Percentiles rank a stretch among this genome's conserved stretches.
Conservation (phyloP, 495 filamentous ascomycete species). For the Lasiosphaeris hirsuta region DNA sequence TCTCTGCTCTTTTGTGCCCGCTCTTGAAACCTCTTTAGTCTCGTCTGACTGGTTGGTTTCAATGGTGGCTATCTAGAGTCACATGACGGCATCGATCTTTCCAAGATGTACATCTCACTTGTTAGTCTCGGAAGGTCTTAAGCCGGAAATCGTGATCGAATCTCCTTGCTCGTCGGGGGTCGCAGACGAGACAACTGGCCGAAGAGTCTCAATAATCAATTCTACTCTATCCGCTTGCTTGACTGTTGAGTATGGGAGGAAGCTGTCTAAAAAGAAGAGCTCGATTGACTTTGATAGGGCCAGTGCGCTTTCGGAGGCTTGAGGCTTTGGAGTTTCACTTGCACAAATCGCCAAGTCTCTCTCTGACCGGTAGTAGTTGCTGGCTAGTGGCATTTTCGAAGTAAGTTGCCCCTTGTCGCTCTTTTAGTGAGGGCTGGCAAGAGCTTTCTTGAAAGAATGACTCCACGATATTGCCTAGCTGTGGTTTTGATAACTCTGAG, state of each 20-base stretch:
- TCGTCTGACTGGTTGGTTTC: not conserved
- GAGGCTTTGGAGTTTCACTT: not conserved
- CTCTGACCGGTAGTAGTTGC: not conserved
- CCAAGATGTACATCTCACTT: not conserved
- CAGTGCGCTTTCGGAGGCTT: not conserved
- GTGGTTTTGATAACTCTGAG: no score
- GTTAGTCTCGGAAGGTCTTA: not conserved
- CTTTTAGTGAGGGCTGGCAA: no score
- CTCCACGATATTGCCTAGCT: no score
- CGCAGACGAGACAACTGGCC: not conserved
- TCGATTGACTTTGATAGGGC: not conserved
- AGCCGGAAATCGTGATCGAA: no score
- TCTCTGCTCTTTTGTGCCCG: not conserved
- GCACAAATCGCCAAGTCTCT: conserved; percentile 1
- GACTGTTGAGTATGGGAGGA: not conserved
- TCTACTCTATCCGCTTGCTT: no score
- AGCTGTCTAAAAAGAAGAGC: not conserved
- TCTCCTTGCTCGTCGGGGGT: no score
- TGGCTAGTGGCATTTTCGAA: not conserved
- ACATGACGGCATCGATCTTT: not conserved
- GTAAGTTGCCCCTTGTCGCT: not conserved
- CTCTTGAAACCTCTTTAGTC: not conserved
- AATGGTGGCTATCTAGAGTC: not conserved
- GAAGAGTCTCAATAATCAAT: not conserved
- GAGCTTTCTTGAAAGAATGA: no score